These are phyloP conservation scores for Ascochyta pisi DNA, from an alignment of 2,329 filamentous ascomycete genomes.

Conservation along the genomic window DNA sequence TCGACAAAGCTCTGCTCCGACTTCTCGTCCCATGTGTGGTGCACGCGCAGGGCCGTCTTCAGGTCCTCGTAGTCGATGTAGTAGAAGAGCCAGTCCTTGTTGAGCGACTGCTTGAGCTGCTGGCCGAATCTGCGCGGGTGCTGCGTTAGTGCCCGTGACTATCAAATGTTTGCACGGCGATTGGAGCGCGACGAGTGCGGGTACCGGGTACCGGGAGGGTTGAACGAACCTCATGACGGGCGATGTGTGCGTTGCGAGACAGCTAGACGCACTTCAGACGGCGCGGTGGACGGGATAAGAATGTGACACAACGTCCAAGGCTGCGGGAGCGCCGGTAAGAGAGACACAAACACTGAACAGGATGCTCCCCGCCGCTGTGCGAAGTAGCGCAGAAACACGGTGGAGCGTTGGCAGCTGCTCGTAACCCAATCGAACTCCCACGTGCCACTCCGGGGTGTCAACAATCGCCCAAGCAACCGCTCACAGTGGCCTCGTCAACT, in stretches of 20 bases:
- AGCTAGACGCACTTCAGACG: constrained; percentile 11
- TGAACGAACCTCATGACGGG: constrained; percentile 38
- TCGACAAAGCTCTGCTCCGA: constrained; percentile 89
- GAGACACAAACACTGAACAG: constrained; percentile 9
- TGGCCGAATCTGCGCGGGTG: constrained; percentile 76
- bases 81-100: constrained; percentile 97
- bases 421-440: constrained; percentile 28
- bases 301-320: constrained; percentile 12
- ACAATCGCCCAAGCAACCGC: constrained; percentile 6
- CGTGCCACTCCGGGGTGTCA: constrained; percentile 20
- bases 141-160: constrained; percentile 37
- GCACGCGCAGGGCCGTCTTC: constrained; percentile 82
- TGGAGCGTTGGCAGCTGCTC: constrained; percentile 22
- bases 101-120: constrained; percentile 92
- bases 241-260: constrained; percentile 12
- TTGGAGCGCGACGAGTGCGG: constrained; percentile 18
- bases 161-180: constrained; percentile 24
- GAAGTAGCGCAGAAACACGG: constrained; percentile 14
- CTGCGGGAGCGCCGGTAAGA: constrained; percentile 12
- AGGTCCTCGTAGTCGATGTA: constrained; percentile 98
- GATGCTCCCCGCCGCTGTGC: constrained; percentile 11
- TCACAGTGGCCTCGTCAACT: not conserved
- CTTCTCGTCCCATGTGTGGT: constrained; percentile 84
- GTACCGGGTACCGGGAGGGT: constrained; percentile 7
- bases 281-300: constrained; percentile 13